Percentiles rank a stretch among this genome's conserved stretches.
phyloP scores from a whole-genome alignment of 2,329 filamentous ascomycete species.

The Fusarium xyrophilum region DNA sequence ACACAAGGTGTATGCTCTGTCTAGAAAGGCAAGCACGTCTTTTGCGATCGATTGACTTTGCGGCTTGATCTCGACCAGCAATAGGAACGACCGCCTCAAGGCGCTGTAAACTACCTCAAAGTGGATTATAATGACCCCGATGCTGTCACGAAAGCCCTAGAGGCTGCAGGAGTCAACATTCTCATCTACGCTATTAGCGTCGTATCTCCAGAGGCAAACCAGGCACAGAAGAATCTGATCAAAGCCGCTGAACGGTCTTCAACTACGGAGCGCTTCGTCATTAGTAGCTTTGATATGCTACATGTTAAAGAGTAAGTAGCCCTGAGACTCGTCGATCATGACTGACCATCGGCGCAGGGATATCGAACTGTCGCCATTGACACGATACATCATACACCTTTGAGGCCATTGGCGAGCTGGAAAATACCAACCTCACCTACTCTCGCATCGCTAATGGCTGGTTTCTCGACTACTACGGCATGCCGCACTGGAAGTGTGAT shows the following conservation, averaged over 20 bases:
- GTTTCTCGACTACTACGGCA: constrained; percentile 42
- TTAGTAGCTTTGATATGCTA: constrained; percentile 35
- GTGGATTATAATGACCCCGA: constrained; percentile 14
- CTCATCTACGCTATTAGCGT: constrained; percentile 36
- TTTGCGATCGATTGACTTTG: rapidly evolving
- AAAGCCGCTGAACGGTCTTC: constrained; percentile 11
- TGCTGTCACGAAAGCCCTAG: neutral
- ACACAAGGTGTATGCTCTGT: constrained; percentile 23
- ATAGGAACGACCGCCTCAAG: neutral
- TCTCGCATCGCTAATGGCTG: constrained; percentile 35
- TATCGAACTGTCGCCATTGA: constrained; percentile 27
- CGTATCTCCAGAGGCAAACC: constrained; percentile 16
- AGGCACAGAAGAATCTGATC: constrained; percentile 31
- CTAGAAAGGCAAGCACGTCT: neutral
- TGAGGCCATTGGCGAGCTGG: constrained; percentile 28
- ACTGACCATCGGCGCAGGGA: constrained; percentile 10
- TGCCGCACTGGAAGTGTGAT: constrained; percentile 32
- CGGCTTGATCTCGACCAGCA: rapidly evolving
- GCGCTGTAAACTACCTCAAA: constrained; percentile 4
- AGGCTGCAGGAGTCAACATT: constrained; percentile 9
- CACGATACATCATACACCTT: constrained; percentile 35
- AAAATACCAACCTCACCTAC: constrained; percentile 7
- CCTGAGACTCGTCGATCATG: rapidly evolving
- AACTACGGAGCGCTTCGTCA: constrained; percentile 23
- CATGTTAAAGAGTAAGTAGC: constrained; percentile 26